Evolutionary conservation across 345 rosid species (phyloP).

Genomic region (Durio zibethinus): DNA sequence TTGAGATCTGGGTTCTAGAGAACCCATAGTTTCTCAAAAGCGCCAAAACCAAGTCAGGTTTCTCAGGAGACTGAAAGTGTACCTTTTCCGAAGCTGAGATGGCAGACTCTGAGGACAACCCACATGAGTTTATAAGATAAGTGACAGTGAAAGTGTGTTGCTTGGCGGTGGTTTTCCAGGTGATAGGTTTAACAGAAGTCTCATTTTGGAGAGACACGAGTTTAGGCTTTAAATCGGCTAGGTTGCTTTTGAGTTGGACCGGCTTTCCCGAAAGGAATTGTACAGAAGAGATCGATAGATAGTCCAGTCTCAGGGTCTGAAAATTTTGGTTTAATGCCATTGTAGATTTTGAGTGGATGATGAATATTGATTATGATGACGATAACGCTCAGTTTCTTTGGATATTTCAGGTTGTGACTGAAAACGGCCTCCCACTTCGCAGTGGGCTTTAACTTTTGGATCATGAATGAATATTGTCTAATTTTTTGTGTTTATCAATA

Average conservation of each 20-base stretch:
- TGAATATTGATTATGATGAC: background rate
- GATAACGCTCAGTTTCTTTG: background rate
- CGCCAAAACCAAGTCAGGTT: constrained; percentile 34
- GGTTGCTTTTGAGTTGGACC: background rate
- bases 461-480: too few relatives aligned
- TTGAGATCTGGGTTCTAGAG: constrained; percentile 32
- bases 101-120: constrained; percentile 40
- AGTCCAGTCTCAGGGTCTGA: background rate
- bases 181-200: constrained; percentile 9
- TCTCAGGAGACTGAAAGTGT: constrained; percentile 24
- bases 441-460: background rate
- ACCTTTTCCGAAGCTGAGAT: constrained; percentile 26
- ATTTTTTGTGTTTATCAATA: too few relatives aligned
- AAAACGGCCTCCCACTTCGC: background rate
- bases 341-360: background rate
- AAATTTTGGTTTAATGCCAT: constrained; percentile 8
- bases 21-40: constrained; percentile 40
- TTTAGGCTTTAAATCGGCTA: background rate
- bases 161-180: constrained; percentile 15
- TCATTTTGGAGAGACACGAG: constrained; percentile 21
- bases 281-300: background rate
- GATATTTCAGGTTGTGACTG: background rate
- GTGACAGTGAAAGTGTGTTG: constrained; percentile 28
- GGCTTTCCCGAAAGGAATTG: background rate
- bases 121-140: constrained; percentile 44